Evolutionary conservation across 306 rosid genomes (phyloP).

Genomic region (Prunus mongolica): DNA sequence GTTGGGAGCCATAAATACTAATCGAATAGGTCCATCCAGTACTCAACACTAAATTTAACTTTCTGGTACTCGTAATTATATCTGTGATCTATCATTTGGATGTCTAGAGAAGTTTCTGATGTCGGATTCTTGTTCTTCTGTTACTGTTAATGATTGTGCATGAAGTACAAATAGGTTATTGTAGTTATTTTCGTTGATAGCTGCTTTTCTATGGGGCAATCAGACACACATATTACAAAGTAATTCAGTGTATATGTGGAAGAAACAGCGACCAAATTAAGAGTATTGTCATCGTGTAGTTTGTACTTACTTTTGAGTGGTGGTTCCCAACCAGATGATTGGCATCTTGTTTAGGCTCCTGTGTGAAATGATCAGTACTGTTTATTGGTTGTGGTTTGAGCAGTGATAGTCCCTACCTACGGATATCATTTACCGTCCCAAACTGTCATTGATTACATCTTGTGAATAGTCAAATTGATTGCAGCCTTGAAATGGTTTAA

Average conservation of each 20-base stretch:
- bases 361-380: neutral
- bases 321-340: neutral
- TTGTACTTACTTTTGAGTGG: neutral
- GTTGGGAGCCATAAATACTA: neutral
- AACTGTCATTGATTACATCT: neutral
- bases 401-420: neutral
- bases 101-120: neutral
- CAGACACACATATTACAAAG: neutral
- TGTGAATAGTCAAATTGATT: neutral
- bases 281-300: neutral
- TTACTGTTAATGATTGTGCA: neutral
- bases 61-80: no score
- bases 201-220: neutral
- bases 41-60: neutral
- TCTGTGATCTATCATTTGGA: neutral
- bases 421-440: neutral
- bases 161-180: neutral
- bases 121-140: neutral
- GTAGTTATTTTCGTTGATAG: neutral
- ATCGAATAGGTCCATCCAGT: neutral
- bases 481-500: neutral
- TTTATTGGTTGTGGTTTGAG: neutral
- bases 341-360: neutral
- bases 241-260: neutral
- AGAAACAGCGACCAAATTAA: neutral